These are phyloP conservation scores for Penicillium flavigenum DNA, from an alignment of 495 filamentous ascomycete genomes.

Conservation along the genomic window DNA sequence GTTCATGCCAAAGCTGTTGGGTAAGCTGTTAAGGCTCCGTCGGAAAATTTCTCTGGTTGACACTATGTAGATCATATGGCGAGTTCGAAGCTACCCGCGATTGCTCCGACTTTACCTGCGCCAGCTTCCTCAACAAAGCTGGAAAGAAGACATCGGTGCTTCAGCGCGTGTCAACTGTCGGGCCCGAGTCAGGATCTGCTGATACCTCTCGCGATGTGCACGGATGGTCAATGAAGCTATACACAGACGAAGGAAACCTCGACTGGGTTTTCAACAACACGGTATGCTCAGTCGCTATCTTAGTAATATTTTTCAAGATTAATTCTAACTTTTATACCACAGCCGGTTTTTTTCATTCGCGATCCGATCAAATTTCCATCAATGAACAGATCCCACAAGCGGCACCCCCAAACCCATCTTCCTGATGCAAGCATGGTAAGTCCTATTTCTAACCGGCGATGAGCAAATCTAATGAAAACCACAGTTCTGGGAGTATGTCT, in stretches of 20 bases:
- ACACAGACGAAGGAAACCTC: conserved; percentile 75
- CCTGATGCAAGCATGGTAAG: conserved; percentile 52
- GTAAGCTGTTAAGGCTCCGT: conserved; percentile 13
- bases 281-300: conserved; percentile 2
- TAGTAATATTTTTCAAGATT: no score
- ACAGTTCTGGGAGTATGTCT: conserved; percentile 53
- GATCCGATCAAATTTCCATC: conserved; percentile 57
- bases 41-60: neutral
- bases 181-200: conserved; percentile 61
- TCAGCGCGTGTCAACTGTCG: conserved; percentile 64
- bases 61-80: conserved; percentile 39
- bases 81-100: conserved; percentile 62
- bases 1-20: conserved; percentile 63
- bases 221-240: conserved; percentile 72
- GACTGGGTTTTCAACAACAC: conserved; percentile 50
- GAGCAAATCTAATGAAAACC: neutral
- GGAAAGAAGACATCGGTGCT: conserved; percentile 64
- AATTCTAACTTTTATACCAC: neutral
- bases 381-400: conserved; percentile 54
- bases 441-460: neutral
- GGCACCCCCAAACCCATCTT: conserved; percentile 47
- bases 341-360: conserved; percentile 53
- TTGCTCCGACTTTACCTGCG: conserved; percentile 43
- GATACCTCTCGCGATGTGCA: conserved; percentile 66
- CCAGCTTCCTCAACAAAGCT: conserved; percentile 45